A percentile compares a stretch with the other conserved stretches of the same genome.
Conservation (phyloP, 768 basidiomycete species). For the Trametes cinnabarina region DNA sequence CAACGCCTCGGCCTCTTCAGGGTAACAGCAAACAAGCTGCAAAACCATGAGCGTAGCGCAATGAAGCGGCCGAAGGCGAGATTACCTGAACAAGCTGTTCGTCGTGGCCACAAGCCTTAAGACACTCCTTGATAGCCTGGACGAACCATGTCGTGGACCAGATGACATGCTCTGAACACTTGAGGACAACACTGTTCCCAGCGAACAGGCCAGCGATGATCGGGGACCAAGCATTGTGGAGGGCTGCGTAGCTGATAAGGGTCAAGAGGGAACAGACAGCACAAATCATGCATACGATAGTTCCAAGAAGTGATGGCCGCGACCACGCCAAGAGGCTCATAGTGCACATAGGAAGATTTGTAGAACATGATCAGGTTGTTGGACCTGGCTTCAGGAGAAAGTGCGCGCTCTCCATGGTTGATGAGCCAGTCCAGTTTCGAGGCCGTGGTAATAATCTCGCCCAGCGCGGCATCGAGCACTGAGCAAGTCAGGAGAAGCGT, state of each 20-base stretch:
- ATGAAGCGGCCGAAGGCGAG: no score
- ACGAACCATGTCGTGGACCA: slow-evolving; percentile 90
- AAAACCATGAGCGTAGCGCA: neutral
- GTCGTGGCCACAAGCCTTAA: slow-evolving; percentile 80
- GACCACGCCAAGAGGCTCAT: slow-evolving; percentile 91
- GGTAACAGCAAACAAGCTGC: slow-evolving; percentile 82
- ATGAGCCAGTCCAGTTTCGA: slow-evolving; percentile 94
- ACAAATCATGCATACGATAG: slow-evolving; percentile 58
- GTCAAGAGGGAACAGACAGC: neutral
- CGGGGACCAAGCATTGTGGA: slow-evolving; percentile 94
- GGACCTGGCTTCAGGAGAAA: slow-evolving; percentile 70
- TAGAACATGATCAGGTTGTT: slow-evolving; percentile 68
- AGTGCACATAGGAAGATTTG: slow-evolving; percentile 76
- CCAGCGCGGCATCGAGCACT: slow-evolving; percentile 94
- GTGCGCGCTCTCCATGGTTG: slow-evolving; percentile 73
- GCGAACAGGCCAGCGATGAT: slow-evolving; percentile 89
- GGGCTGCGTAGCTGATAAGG: slow-evolving; percentile 45
- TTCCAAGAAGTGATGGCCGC: slow-evolving; percentile 95
- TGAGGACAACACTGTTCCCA: slow-evolving; percentile 87
- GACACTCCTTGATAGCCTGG: slow-evolving; percentile 69
- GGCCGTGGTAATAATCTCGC: slow-evolving; percentile 93
- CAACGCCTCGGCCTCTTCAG: slow-evolving; percentile 79
- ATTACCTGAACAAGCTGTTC: slow-evolving; percentile 82
- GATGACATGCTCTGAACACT: slow-evolving; percentile 88
- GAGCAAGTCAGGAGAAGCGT: slow-evolving; percentile 4